Evolutionary conservation across 2,329 filamentous ascomycete genomes (phyloP).

Genomic region (Diaporthe humulicola): DNA sequence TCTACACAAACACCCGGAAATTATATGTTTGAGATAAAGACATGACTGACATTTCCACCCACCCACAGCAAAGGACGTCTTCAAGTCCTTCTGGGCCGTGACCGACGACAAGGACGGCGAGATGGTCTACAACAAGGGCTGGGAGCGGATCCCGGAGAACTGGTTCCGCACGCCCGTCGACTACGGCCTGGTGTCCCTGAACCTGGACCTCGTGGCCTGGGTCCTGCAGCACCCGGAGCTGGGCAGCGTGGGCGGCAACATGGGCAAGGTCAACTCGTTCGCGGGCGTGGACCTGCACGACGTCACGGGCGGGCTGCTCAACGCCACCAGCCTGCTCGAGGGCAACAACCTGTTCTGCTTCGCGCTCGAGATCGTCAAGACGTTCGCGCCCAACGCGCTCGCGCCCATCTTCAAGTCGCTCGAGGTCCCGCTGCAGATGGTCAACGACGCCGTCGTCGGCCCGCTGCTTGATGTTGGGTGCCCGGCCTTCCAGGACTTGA

Average conservation of each 20-base stretch:
- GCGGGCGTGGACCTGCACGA: conserved; percentile 44
- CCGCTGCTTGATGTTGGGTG: conserved; percentile 47
- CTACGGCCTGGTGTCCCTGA: conserved; percentile 59
- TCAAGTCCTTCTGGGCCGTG: conserved; percentile 63
- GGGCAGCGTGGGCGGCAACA: conserved; percentile 48
- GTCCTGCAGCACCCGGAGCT: conserved; percentile 57
- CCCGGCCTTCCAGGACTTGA: conserved; percentile 48
- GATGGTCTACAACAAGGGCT: conserved; percentile 59
- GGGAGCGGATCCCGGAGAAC: conserved; percentile 65
- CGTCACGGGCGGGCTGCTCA: conserved; percentile 47
- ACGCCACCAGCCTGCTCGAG: conserved; percentile 42
- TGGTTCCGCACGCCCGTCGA: conserved; percentile 60
- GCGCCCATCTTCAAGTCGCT: conserved; percentile 53
- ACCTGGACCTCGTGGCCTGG: conserved; percentile 55
- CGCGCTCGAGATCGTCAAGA: conserved; percentile 53
- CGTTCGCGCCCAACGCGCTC: conserved; percentile 57
- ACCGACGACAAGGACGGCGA: conserved; percentile 51
- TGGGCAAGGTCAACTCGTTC: conserved; percentile 45
- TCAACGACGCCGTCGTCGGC: conserved; percentile 50
- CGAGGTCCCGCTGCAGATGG: conserved; percentile 47
- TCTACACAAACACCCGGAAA: too few species aligned
- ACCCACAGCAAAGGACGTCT: conserved; percentile 48
- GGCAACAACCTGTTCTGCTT: conserved; percentile 55
- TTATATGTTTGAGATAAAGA: neutral
- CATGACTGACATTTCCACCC: neutral